Evolutionary conservation across 2,329 filamentous ascomycete species (phyloP).

Genomic region (Hymenotorrendiella dingleyae): DNA sequence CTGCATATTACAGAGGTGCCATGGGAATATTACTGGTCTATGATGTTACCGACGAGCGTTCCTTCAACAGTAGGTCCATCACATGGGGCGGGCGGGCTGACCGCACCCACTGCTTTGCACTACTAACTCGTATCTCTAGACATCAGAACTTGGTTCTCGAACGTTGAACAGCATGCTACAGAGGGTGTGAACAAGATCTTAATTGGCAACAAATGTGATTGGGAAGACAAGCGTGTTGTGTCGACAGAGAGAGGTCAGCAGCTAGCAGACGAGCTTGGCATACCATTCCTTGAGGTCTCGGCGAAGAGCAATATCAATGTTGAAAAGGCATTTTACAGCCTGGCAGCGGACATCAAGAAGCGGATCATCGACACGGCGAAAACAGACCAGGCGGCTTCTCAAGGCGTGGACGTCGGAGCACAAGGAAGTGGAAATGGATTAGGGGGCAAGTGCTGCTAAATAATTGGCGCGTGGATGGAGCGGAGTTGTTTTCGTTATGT

Average conservation of each 20-base stretch:
- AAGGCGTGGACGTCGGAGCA: slow-evolving; percentile 63
- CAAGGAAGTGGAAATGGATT: slow-evolving; percentile 46
- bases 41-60: slow-evolving; percentile 99
- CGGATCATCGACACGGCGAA: slow-evolving; percentile 88
- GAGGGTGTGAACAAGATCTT: slow-evolving; percentile 99
- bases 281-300: slow-evolving; percentile 96
- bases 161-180: slow-evolving; percentile 98
- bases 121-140: slow-evolving; percentile 51
- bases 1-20: slow-evolving; percentile 94
- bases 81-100: not conserved
- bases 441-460: slow-evolving; percentile 74
- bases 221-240: slow-evolving; percentile 97
- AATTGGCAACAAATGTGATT: slow-evolving; percentile 99
- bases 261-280: slow-evolving; percentile 90
- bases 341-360: slow-evolving; percentile 97
- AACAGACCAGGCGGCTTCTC: slow-evolving; percentile 55
- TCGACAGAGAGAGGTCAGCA: slow-evolving; percentile 89
- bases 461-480: slow-evolving; percentile 13
- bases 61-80: slow-evolving; percentile 77
- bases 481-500: slow-evolving; percentile 20
- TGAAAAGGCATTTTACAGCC: slow-evolving; percentile 94
- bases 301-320: slow-evolving; percentile 99
- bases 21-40: slow-evolving; percentile 98
- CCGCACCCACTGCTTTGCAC: slow-evolving; percentile 1
- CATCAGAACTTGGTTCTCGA: slow-evolving; percentile 99